Evolutionary conservation across 257 asterid species (phyloP), one percentile per base, ranked within the genome.

Genomic region (Verbascum thapsus): DNA sequence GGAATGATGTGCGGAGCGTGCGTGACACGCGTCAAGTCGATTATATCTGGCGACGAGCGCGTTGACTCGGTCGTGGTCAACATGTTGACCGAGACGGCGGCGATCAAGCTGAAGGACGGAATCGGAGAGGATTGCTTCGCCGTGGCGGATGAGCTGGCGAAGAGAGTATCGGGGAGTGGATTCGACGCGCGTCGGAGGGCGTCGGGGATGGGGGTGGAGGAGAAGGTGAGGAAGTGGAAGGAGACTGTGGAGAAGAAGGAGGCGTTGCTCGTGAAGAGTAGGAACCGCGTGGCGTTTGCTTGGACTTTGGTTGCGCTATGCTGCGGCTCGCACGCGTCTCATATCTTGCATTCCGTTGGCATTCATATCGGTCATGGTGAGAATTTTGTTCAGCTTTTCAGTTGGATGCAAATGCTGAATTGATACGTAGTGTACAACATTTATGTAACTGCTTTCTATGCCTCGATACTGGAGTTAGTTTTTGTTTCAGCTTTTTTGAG

Each of bases 1-100:
- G 98, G 98, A 40, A 91, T 91, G 97, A 91, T 91, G 98, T 91
- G 98, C 74, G 98, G 98, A 72, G 96, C 94, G 74, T 86, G 98
- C 54, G 98, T 76, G 13, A 78, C 95, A 16, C 97, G 95, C 50
- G 90, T 91, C 58, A 88, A 91, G 82, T 76, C 98, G 60, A 86
- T 91, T 50, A 13, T 88, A 40, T 68, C 95, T 13, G 77, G 84
- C 51, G 95, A 88, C 75, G 85, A 83, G 54, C 87, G 98, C 62
- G 97, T 91, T 8, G 92, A 81, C 52, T 83, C 97, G 10, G 96
- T 63, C 17, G 98, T 91, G 69, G 97, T 91, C 77, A 88, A 91
- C 53, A 80, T 86, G 90, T 51, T 91, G 86, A 91, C 97, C 1
- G 97, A 86, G 78, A 88, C 96, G 40, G 98, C 97, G 7, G 98